phyloP scores from a whole-genome alignment of 208 protist genomes.

The Trichomonas vaginalis region DNA sequence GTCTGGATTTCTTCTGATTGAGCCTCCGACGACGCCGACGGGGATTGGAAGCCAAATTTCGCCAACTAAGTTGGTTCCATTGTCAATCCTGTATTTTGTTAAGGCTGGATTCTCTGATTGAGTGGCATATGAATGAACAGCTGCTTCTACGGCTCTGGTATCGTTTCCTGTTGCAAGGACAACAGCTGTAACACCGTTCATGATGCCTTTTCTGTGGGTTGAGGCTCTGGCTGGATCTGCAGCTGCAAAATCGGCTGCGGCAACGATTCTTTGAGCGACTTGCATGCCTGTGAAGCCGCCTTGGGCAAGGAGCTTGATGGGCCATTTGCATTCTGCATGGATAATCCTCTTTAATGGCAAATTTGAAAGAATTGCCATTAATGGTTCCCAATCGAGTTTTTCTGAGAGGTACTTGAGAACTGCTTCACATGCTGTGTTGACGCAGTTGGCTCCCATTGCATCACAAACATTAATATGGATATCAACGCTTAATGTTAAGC shows the following conservation, averaged over 20 bases:
- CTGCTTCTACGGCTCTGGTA: neutral
- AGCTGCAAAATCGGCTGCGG: neutral
- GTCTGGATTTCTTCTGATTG: neutral
- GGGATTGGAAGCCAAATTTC: neutral
- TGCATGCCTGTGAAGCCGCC: neutral
- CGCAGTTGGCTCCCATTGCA: neutral
- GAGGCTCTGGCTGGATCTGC: neutral
- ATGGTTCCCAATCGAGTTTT: neutral
- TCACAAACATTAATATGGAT: neutral
- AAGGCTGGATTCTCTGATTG: neutral
- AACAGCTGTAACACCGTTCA: slow-evolving; percentile 7
- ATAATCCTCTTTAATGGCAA: neutral
- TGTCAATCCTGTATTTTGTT: neutral
- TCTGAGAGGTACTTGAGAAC: neutral
- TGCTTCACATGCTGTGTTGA: neutral
- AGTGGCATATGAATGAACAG: neutral
- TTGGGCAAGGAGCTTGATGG: neutral
- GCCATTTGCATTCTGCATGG: neutral
- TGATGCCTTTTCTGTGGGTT: slow-evolving; percentile 7
- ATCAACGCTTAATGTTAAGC: neutral
- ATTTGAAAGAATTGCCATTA: neutral
- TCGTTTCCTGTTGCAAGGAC: neutral
- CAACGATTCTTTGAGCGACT: neutral
- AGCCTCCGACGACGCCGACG: neutral
- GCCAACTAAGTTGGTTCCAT: neutral